Evolutionary conservation across 768 basidiomycete species (phyloP), one percentile per base, ranked within the genome.

Genomic region (Boletus barrowsii): DNA sequence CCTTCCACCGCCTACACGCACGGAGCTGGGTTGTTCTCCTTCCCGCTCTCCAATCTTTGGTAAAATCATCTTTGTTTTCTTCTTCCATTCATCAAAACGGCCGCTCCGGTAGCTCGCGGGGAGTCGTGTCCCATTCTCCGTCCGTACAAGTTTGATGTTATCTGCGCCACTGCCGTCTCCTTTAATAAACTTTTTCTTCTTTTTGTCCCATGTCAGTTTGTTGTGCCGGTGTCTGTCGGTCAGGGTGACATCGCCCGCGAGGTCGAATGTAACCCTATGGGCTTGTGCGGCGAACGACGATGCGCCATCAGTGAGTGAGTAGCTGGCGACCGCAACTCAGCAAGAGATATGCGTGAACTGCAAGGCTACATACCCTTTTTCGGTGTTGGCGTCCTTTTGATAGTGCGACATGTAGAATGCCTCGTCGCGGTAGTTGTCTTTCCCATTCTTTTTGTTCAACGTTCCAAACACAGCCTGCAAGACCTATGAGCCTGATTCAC

Each of bases 31-130:
- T 10, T 58, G 58, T 30, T 77, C 77, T 44, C 77, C 75, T 69
- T 96, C 94, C 4, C 73, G 77, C 67, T 97, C 94, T 18, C 95
- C 95, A n/a, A 88, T 77, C 54, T 81, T 81, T 0, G 94, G 94
- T 35, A 98, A 69, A 55, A 73, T 79, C n/a, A 83, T 73, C 37
- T 82, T 84, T 47, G 78, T 84, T 72, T 90, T 91, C 56, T 81
- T 77, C 70, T 88, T 90, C 97, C 97, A 99, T 68, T 96, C 93
- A 52, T 96, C 91, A 69, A 92, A 99, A 15, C 92, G 84, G 11
- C 97, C 97, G 61, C 89, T 93, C 49, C 90, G 86, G 73, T 93
- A 99, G 10, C 87, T 87, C 4, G 93, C 93, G 4, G 97, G 96
- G 18, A 99, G 78, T 45, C 88, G 84, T 15, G 87, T 84, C 4